Evolutionary conservation across 2,329 filamentous ascomycete species (phyloP), one percentile per base, ranked within the genome.

Genomic region (Paraphoma sp.): DNA sequence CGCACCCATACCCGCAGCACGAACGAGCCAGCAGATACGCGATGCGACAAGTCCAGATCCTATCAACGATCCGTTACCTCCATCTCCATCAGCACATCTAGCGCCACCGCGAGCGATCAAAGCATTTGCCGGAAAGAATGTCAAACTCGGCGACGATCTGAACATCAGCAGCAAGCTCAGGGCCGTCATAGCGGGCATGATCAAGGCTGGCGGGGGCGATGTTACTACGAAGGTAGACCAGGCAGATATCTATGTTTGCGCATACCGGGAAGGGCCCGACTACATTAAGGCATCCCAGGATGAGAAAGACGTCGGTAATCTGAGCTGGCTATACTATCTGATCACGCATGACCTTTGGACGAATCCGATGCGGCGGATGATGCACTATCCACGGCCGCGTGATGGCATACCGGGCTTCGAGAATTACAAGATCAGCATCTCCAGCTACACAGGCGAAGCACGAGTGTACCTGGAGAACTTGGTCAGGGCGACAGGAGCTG

Each of bases 391-490:
- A 0, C 73, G 96, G 12, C 91, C 93, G 5, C 86, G 85, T 45
- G 75, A 88, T 8, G 91, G 92, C 1, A 87, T 99, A 36, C 86
- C 89, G 0, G 93, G 92, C 0, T 97, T 99, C 71, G 77, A 89
- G 56, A 82, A 84, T 7, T 82, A 90, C 74, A 87, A 84, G 49
- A 95, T 99, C 69, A 97, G 93, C 54, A 83, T 99, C 6, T 98
- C 95, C 6, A 99, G 98, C 76, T 99, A 99, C 73, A 92, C 92
- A 45, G 95, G 95, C 31, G 95, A 99, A 76, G 92, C 95, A 14
- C 88, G 95, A 45, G 88, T 92, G 50, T 99, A 98, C 70, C 83
- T 99, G 4, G 93, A 98, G 76, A 98, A 97, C 65, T 83, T 99
- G 38, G 90, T 97, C 67, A 87, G 83, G 57, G 93, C 93, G 23